phyloP scores from a whole-genome alignment of 1,284 basidiomycete species.

The Rhizoctonia solani region DNA sequence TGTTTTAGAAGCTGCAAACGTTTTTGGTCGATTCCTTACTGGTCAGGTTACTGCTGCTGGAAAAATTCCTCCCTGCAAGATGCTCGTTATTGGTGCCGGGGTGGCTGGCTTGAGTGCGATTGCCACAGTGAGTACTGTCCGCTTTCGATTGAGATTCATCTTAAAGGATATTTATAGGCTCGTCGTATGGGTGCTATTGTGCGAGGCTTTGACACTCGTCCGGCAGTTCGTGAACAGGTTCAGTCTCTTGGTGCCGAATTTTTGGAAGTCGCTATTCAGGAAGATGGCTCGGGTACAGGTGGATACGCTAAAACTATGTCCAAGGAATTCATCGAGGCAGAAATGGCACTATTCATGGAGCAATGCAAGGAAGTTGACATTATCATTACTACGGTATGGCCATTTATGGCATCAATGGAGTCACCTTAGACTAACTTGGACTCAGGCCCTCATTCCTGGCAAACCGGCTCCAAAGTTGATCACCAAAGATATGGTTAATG shows the following conservation, averaged over 20 bases:
- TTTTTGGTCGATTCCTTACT: constrained; percentile 83
- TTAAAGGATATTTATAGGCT: constrained; percentile 52
- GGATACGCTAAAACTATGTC: constrained; percentile 91
- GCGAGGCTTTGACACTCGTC: constrained; percentile 81
- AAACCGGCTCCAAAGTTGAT: constrained; percentile 82
- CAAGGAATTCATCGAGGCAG: constrained; percentile 84
- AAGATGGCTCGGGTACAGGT: constrained; percentile 77
- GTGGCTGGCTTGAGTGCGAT: constrained; percentile 86
- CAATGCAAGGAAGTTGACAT: constrained; percentile 87
- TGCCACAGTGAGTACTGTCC: constrained; percentile 60
- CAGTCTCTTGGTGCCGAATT: constrained; percentile 86
- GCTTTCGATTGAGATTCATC: background rate
- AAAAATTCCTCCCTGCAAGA: constrained; percentile 82
- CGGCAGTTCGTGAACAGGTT: constrained; percentile 82
- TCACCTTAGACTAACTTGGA: background rate
- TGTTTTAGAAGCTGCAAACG: constrained; percentile 82
- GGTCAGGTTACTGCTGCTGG: constrained; percentile 87
- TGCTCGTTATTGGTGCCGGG: constrained; percentile 82
- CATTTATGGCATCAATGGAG: background rate
- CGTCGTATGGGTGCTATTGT: constrained; percentile 82
- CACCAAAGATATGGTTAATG: constrained; percentile 77
- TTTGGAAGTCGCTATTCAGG: constrained; percentile 72
- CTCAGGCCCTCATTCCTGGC: constrained; percentile 80
- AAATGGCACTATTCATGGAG: constrained; percentile 84
- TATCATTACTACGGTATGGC: constrained; percentile 75